Conservation (phyloP, 2,329 filamentous ascomycete genomes). For the Sclerotinia minor region DNA sequence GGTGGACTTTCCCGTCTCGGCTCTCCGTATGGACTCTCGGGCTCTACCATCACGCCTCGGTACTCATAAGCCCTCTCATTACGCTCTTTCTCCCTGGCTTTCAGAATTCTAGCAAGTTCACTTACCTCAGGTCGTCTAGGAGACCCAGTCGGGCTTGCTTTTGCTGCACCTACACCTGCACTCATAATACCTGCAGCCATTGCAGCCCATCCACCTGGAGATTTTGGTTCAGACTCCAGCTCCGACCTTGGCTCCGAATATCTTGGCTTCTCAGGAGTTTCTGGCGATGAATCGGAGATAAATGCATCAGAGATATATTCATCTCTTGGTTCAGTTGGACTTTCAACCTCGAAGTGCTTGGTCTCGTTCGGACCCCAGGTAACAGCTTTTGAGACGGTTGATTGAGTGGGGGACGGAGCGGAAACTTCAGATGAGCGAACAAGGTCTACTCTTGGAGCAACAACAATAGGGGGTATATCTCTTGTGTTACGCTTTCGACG, state of each 20-base stretch:
- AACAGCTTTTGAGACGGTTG: slow-evolving; percentile 56
- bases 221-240: background rate
- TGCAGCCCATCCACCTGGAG: slow-evolving; percentile 49
- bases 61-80: slow-evolving; percentile 36
- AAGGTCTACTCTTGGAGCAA: slow-evolving; percentile 47
- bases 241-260: slow-evolving; percentile 16
- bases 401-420: slow-evolving; percentile 43
- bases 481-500: slow-evolving; percentile 32
- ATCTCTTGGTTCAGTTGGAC: slow-evolving; percentile 48
- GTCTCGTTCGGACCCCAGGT: slow-evolving; percentile 66
- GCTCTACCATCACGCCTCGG: slow-evolving; percentile 36
- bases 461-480: slow-evolving; percentile 43
- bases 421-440: slow-evolving; percentile 31
- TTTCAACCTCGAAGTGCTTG: slow-evolving; percentile 63
- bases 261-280: slow-evolving; percentile 43
- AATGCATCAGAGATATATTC: slow-evolving; percentile 40
- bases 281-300: slow-evolving; percentile 32
- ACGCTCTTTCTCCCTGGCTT: slow-evolving; percentile 25
- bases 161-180: slow-evolving; percentile 42
- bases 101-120: slow-evolving; percentile 4
- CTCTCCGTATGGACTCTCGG: slow-evolving; percentile 29
- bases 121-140: slow-evolving; percentile 26
- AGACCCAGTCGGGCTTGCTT: slow-evolving; percentile 33
- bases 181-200: slow-evolving; percentile 53
- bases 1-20: slow-evolving; percentile 27